Conservation (phyloP, 371 early-diverging fungal species). For the Lichtheimia hyalospora region DNA sequence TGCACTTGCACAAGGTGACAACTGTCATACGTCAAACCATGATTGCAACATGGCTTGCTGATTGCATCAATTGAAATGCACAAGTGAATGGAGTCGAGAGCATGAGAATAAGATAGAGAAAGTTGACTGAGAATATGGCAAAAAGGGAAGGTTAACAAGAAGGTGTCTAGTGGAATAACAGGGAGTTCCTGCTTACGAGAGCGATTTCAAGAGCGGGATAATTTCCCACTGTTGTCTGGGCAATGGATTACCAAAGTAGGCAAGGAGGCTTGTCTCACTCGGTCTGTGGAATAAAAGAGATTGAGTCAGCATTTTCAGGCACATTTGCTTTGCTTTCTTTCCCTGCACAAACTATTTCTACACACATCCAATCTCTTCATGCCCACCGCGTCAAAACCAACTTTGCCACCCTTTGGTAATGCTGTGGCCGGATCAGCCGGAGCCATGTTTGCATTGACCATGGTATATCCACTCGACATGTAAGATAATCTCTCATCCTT, state of each 20-base stretch:
- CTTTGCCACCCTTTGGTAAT: constrained; percentile 85
- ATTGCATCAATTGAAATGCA: too few species aligned
- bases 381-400: constrained; percentile 54
- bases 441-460: constrained; percentile 85
- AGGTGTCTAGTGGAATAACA: too few species aligned
- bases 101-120: too few species aligned
- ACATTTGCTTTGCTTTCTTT: not conserved
- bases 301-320: constrained; percentile 29
- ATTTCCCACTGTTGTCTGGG: too few species aligned
- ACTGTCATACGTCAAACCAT: too few species aligned
- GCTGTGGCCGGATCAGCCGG: constrained; percentile 93
- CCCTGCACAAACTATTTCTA: not conserved
- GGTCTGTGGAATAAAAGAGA: constrained; percentile 9
- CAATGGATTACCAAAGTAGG: not conserved
- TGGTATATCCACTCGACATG: constrained; percentile 96
- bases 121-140: too few species aligned
- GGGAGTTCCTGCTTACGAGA: too few species aligned
- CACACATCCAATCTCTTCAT: constrained; percentile 21
- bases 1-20: too few species aligned
- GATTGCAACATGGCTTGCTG: too few species aligned
- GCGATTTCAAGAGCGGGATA: too few species aligned
- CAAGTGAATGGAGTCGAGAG: too few species aligned
- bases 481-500: constrained; percentile 40
- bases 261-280: constrained; percentile 3
- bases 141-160: too few species aligned